These are phyloP conservation scores for Oxytropis ochrocephala DNA, from an alignment of 306 rosid species.

Conservation along the genomic window DNA sequence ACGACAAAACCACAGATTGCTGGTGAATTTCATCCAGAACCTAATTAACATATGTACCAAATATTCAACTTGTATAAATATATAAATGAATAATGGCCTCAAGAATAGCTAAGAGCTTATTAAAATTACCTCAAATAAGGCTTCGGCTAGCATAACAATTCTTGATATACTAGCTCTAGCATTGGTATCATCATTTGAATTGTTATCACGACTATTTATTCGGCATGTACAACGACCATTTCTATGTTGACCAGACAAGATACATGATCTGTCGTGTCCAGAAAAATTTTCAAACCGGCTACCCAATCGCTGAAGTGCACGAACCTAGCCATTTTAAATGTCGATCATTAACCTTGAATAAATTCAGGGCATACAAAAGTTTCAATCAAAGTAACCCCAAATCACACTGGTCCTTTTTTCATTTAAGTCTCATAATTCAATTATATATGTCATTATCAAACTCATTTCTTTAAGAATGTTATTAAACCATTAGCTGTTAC, in stretches of 20 bases:
- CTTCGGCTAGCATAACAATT: conserved; percentile 98
- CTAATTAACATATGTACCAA: conserved; percentile 67
- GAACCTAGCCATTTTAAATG: conserved; percentile 57
- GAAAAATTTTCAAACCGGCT: conserved; percentile 90
- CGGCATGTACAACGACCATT: conserved; percentile 88
- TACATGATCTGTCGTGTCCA: conserved; percentile 92
- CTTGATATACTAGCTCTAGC: conserved; percentile 99
- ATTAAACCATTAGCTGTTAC: conserved; percentile 9
- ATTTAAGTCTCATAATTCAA: not conserved
- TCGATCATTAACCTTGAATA: conserved; percentile 8
- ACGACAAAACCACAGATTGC: conserved; percentile 94
- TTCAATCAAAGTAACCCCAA: not conserved
- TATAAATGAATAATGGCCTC: conserved; percentile 7
- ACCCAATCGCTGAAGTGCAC: conserved; percentile 97
- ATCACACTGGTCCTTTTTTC: not conserved
- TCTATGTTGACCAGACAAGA: conserved; percentile 90
- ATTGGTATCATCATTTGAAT: conserved; percentile 57
- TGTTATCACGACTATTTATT: conserved; percentile 40
- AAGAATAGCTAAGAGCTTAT: conserved; percentile 13
- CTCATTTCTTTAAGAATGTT: not conserved
- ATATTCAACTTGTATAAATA: conserved; percentile 49
- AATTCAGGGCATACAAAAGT: not conserved
- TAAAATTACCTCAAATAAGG: conserved; percentile 83
- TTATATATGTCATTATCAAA: not conserved
- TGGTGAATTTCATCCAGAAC: conserved; percentile 99